A percentile compares a stretch with the other conserved stretches of the same genome.
These are phyloP conservation scores for Suhomyces xylopsoci DNA, from an alignment of 805 yeast genomes.

Conservation along the genomic window DNA sequence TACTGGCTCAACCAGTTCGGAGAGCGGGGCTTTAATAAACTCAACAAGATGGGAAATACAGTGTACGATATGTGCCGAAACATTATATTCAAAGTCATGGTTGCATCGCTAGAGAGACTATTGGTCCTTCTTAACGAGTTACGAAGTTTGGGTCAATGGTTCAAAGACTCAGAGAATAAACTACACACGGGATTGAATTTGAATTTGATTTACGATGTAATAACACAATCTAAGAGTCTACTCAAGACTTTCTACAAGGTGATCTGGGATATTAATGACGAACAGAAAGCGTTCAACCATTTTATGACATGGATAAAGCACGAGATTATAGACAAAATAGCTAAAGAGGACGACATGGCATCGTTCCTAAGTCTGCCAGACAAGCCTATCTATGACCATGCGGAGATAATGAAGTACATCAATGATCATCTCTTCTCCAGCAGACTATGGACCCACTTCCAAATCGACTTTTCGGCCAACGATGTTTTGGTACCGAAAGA, in stretches of 20 bases:
- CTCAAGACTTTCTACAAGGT: conserved; percentile 33
- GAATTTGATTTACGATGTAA: conserved; percentile 3
- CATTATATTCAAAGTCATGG: conserved; percentile 44
- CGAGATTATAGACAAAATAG: conserved; percentile 33
- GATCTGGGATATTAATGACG: conserved; percentile 45
- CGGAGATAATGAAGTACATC: conserved; percentile 24
- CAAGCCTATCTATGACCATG: conserved; percentile 11
- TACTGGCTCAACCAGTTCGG: conserved; percentile 67
- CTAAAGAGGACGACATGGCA: conserved; percentile 34
- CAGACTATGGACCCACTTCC: conserved; percentile 17
- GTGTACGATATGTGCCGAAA: conserved; percentile 51
- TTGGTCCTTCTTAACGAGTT: conserved; percentile 45
- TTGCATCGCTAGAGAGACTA: conserved; percentile 56
- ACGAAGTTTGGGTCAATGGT: conserved; percentile 40
- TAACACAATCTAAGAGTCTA: conserved; percentile 18
- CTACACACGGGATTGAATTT: conserved; percentile 10
- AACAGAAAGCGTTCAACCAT: conserved; percentile 43
- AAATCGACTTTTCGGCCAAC: conserved; percentile 12
- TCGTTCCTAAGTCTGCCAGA: conserved; percentile 11
- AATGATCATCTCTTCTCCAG: conserved; percentile 20
- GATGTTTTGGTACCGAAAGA: conserved; percentile 10
- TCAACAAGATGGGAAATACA: conserved; percentile 49
- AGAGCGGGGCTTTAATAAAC: conserved; percentile 58
- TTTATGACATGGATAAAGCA: conserved; percentile 45
- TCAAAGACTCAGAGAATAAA: conserved; percentile 13